These are phyloP conservation scores for Emergomyces orientalis DNA, from an alignment of 2,329 filamentous ascomycete species.

Conservation along the genomic window DNA sequence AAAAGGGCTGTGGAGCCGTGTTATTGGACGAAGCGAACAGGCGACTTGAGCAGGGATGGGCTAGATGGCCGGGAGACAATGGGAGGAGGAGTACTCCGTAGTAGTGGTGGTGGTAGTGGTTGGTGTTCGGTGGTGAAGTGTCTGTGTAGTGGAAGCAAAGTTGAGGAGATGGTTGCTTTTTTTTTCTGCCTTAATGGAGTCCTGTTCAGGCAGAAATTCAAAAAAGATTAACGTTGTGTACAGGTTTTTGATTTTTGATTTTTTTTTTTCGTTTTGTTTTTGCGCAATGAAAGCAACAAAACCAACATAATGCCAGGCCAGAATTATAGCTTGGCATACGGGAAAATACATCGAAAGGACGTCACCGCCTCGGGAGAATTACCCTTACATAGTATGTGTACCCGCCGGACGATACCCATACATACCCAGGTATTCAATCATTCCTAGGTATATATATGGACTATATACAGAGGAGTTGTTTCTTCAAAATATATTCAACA, in stretches of 20 bases:
- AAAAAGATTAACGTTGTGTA: background rate
- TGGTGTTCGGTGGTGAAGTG: background rate
- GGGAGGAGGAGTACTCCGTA: background rate
- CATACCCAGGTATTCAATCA: no score
- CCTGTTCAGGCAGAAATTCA: background rate
- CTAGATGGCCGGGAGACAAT: background rate
- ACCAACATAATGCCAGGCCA: background rate
- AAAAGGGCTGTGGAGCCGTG: conserved; percentile 2
- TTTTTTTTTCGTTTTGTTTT: background rate
- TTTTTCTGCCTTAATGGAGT: background rate
- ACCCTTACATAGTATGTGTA: no score
- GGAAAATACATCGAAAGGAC: background rate
- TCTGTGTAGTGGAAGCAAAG: background rate
- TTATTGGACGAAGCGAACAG: conserved; percentile 1
- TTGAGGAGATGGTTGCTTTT: background rate
- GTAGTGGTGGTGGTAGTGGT: background rate
- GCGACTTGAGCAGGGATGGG: conserved; percentile 1
- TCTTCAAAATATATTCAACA: background rate
- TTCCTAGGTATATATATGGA: no score
- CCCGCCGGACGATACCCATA: no score
- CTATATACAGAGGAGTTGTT: no score
- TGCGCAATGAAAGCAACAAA: background rate
- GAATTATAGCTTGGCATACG: background rate
- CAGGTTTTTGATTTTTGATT: background rate
- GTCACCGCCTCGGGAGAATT: no score